Evolutionary conservation across 2,329 filamentous ascomycete genomes (phyloP).

Genomic region (Chaetomiaceae sp.): DNA sequence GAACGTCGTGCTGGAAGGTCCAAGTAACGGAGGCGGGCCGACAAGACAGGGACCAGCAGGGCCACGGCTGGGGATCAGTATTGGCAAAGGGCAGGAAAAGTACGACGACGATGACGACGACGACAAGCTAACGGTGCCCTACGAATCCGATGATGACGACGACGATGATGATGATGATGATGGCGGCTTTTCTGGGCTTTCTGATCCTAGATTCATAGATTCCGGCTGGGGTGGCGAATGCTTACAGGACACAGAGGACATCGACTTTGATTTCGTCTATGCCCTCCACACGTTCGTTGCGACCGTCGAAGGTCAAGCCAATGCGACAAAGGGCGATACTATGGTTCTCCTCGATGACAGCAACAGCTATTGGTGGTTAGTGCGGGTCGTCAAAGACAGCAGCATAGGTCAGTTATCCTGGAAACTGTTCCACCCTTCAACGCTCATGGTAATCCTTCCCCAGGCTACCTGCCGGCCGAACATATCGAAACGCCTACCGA

Average conservation of each 20-base stretch:
- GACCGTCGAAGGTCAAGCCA: constrained; percentile 96
- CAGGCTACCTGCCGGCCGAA: constrained; percentile 92
- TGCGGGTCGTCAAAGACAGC: constrained; percentile 93
- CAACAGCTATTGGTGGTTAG: constrained; percentile 99
- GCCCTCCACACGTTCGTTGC: constrained; percentile 96
- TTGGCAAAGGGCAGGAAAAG: background rate
- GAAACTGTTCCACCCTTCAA: background rate
- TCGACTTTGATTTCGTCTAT: constrained; percentile 99
- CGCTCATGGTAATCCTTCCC: constrained; percentile 25
- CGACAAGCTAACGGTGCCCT: constrained; percentile 39
- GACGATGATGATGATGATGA: constrained; percentile 55
- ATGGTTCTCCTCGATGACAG: constrained; percentile 98
- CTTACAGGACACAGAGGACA: constrained; percentile 96
- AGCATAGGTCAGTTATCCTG: constrained; percentile 63
- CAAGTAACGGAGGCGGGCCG: background rate
- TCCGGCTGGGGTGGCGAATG: constrained; percentile 71
- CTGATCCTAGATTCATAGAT: constrained; percentile 62
- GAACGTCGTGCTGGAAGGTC: background rate
- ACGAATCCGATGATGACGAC: constrained; percentile 34
- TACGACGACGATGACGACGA: constrained; percentile 12
- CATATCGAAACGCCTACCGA: constrained; percentile 98
- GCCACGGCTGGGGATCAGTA: background rate
- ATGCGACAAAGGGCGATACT: constrained; percentile 95
- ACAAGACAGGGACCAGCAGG: background rate
- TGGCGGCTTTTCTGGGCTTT: constrained; percentile 51